These are phyloP conservation scores for Aspergillus costaricaensis DNA, from an alignment of 2,329 filamentous ascomycete species.

Conservation along the genomic window DNA sequence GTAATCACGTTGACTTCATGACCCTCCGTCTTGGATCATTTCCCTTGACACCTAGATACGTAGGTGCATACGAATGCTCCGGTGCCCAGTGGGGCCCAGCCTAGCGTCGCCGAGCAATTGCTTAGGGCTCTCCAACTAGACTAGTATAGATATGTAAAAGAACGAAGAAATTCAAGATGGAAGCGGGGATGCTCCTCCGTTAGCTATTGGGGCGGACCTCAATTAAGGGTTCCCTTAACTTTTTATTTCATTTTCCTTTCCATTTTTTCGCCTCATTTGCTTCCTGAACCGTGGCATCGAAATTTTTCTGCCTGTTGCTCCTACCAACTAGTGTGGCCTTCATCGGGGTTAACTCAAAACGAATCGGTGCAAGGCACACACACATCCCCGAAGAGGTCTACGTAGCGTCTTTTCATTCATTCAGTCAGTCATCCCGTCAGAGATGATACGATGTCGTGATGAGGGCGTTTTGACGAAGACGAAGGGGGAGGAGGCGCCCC, in stretches of 20 bases:
- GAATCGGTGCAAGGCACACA: not conserved
- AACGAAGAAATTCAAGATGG: not conserved
- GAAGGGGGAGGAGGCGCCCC: not conserved
- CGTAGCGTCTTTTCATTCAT: not conserved
- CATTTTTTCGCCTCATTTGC: not conserved
- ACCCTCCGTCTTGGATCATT: not conserved
- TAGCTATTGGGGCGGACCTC: not conserved
- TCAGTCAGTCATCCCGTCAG: not conserved
- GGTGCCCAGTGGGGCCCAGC: constrained; percentile 13
- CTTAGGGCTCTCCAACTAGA: not conserved
- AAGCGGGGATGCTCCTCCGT: not conserved
- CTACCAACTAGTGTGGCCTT: not conserved
- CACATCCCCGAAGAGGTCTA: not conserved
- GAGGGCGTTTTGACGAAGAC: not conserved
- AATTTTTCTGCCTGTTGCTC: constrained; percentile 3
- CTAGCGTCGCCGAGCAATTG: not conserved
- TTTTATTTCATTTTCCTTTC: no score
- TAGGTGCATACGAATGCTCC: constrained; percentile 28
- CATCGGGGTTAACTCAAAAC: not conserved
- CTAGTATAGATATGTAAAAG: not conserved
- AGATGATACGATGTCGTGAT: not conserved
- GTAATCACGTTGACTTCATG: no score
- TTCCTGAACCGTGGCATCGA: not conserved
- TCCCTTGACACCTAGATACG: constrained; percentile 13
- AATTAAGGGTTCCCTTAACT: not conserved